Evolutionary conservation across 768 basidiomycete genomes (phyloP), one percentile per base, ranked within the genome.

Genomic region (Inosperma sp.): DNA sequence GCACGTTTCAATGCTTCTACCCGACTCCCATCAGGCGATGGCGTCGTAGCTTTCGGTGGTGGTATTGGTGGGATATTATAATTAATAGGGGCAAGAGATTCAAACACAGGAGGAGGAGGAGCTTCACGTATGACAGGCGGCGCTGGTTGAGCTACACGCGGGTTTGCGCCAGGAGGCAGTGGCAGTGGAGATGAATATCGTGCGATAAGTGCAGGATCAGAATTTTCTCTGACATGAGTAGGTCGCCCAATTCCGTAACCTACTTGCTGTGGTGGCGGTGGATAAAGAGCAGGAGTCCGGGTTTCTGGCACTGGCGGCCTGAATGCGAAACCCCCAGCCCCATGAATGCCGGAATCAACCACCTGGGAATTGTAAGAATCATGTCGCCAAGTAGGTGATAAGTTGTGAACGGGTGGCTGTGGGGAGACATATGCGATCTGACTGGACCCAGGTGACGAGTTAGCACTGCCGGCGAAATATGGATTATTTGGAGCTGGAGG

Each of bases 121-220:
- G 44, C 47, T 16, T 49, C 41, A 9, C 47, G 31, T 21, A 50
- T 17, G 12, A 43, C 39, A 9, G 49, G 50, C 10, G 54, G 58
- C 36, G 46, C 49, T 30, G 61, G 52, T 22, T 59, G 25, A 8
- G 53, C 53, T 27, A 21, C 27, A 27, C 35, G 10, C 10, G 34
- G 50, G 39, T 49, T 33, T 31, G 64, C 52, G 13, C 67, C 71
- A 17, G 72, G 60, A 43, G 81, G 82, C 7, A 82, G 68, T 3
- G 81, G 80, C 13, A 83, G 65, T 13, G 82, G 80, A 0, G 74
- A 67, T 37, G 74, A 71, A 61, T 83, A 84, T 16, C 81, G 75
- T 17, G 62, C 61, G 7, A 75, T 65, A 56, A 76, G 72, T 22
- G 75, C 72, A 56, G 77, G 42, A 44, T 49, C 43, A 23, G 21